Percentiles rank a stretch among this genome's conserved stretches.
Evolutionary conservation across 2,329 filamentous ascomycete species (phyloP).

Genomic region (Cryphonectria radicalis): DNA sequence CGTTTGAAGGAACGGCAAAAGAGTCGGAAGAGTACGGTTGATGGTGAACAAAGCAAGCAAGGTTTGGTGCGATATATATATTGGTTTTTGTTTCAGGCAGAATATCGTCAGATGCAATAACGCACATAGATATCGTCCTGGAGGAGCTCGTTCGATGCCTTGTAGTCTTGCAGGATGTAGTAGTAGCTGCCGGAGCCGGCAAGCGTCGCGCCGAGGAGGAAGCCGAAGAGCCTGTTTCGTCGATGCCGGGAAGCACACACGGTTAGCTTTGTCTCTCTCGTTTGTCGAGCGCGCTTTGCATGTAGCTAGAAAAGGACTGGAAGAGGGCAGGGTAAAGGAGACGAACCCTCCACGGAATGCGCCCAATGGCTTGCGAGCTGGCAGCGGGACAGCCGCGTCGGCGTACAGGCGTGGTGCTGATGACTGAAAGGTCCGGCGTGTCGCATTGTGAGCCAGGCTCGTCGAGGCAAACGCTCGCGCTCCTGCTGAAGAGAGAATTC

Average conservation of each 20-base stretch:
- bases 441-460: constrained; percentile 37
- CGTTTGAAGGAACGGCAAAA: constrained; percentile 5
- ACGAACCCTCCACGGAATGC: constrained; percentile 66
- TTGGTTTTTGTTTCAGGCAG: constrained; percentile 17
- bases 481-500: constrained; percentile 45
- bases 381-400: constrained; percentile 50
- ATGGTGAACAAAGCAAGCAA: constrained; percentile 15
- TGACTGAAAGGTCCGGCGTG: constrained; percentile 54
- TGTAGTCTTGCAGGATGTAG: constrained; percentile 93
- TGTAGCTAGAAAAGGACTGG: too few species aligned
- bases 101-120: constrained; percentile 48
- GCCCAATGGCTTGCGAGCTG: constrained; percentile 62
- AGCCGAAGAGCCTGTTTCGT: constrained; percentile 76
- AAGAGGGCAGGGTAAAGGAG: background rate
- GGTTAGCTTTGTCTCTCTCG: background rate
- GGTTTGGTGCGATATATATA: constrained; percentile 16
- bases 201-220: constrained; percentile 81
- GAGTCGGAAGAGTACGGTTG: background rate
- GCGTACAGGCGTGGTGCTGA: constrained; percentile 50
- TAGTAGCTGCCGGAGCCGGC: constrained; percentile 85
- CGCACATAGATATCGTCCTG: constrained; percentile 95
- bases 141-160: constrained; percentile 88
- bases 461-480: constrained; percentile 43
- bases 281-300: background rate
- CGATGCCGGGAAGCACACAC: background rate